Conservation (phyloP, 257 asterid species). For the Euphrasia confusa region DNA sequence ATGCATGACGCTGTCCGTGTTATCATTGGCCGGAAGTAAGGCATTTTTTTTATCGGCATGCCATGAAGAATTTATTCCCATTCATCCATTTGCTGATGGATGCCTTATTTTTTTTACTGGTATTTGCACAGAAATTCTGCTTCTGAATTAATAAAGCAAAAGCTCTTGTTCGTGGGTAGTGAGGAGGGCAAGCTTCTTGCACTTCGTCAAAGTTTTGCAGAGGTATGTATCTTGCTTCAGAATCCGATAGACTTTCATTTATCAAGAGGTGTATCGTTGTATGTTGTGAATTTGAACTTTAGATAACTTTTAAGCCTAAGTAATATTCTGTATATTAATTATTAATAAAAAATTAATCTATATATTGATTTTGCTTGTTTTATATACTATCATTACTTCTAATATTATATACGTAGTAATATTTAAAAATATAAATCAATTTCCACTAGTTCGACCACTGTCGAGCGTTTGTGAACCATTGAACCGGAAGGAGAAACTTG, state of each 20-base stretch:
- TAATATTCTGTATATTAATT: neutral
- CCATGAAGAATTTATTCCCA: neutral
- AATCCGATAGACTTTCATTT: neutral
- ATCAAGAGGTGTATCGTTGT: neutral
- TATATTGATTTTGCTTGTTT: neutral
- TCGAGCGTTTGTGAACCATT: too few relatives aligned
- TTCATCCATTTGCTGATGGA: conserved; percentile 2
- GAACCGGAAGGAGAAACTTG: neutral
- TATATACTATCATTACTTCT: neutral
- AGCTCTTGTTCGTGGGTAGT: conserved; percentile 78
- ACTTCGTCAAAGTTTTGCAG: conserved; percentile 78
- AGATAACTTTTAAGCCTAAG: neutral
- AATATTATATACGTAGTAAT: too few relatives aligned
- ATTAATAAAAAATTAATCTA: neutral
- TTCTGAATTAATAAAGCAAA: conserved; percentile 74
- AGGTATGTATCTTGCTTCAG: conserved; percentile 36
- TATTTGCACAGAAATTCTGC: conserved; percentile 64
- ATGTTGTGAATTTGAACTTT: conserved; percentile 6
- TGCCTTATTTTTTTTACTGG: conserved; percentile 1
- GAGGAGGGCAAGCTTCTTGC: conserved; percentile 96
- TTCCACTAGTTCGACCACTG: neutral
- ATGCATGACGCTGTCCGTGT: conserved; percentile 86
- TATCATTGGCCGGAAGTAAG: conserved; percentile 80
- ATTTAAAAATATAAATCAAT: too few relatives aligned
- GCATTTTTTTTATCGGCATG: neutral